A percentile compares a stretch with the other conserved stretches of the same genome.
Evolutionary conservation across 2,329 filamentous ascomycete genomes (phyloP).

Genomic region (Hypoxylon sp.): DNA sequence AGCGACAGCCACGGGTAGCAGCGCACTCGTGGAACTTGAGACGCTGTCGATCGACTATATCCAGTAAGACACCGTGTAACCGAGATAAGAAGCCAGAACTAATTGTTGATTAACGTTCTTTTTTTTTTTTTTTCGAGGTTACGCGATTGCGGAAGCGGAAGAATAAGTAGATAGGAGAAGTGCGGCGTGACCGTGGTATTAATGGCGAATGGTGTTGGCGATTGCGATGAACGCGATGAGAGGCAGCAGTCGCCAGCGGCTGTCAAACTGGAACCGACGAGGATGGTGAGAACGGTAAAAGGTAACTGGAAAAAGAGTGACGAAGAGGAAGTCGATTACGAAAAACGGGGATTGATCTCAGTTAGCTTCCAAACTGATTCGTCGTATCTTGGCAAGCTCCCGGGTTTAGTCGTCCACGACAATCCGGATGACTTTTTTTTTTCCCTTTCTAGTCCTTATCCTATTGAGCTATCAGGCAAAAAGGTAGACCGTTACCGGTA

Average conservation of each 20-base stretch:
- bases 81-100: slow-evolving; percentile 16
- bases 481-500: slow-evolving; percentile 4
- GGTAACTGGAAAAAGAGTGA: slow-evolving; percentile 31
- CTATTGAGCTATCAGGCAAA: slow-evolving; percentile 23
- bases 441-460: slow-evolving; percentile 15
- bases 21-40: slow-evolving; percentile 41
- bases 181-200: slow-evolving; percentile 9
- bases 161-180: slow-evolving; percentile 5
- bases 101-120: slow-evolving; percentile 20
- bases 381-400: slow-evolving; percentile 35
- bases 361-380: slow-evolving; percentile 33
- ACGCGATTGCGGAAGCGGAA: slow-evolving; percentile 19
- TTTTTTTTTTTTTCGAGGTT: slow-evolving; percentile 16
- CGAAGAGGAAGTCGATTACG: slow-evolving; percentile 23
- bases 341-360: slow-evolving; percentile 30
- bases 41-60: slow-evolving; percentile 38
- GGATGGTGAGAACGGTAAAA: slow-evolving; percentile 18
- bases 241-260: slow-evolving; percentile 40
- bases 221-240: slow-evolving; percentile 24
- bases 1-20: slow-evolving; percentile 46
- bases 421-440: slow-evolving; percentile 13
- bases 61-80: slow-evolving; percentile 27
- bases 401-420: slow-evolving; percentile 31
- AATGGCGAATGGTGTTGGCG: slow-evolving; percentile 6
- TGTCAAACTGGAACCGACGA: slow-evolving; percentile 36